A percentile compares a stretch with the other conserved stretches of the same genome.
These are phyloP conservation scores for Bisporella sp. DNA, from an alignment of 2,329 filamentous ascomycete genomes.

Conservation along the genomic window DNA sequence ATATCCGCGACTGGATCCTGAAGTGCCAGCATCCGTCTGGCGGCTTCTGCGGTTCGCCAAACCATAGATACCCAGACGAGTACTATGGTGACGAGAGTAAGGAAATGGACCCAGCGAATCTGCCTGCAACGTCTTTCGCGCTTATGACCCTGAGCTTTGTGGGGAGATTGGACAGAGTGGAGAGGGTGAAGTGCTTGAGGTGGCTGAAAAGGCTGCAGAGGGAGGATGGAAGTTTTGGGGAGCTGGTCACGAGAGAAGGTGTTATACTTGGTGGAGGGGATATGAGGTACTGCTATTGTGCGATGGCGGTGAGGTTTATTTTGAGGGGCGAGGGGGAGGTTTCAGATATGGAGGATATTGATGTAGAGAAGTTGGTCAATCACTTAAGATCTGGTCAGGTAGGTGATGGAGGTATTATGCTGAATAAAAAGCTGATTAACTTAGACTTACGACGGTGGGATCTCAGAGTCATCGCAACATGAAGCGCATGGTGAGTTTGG, in stretches of 20 bases:
- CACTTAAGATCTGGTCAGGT: slow-evolving; percentile 65
- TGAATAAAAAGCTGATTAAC: slow-evolving; percentile 8
- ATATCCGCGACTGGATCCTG: slow-evolving; percentile 71
- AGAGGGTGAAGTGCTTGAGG: slow-evolving; percentile 56
- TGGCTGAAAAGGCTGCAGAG: slow-evolving; percentile 78
- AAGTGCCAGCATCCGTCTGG: slow-evolving; percentile 77
- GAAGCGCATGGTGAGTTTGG: slow-evolving; percentile 25
- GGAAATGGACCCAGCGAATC: slow-evolving; percentile 68
- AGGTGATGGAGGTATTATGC: slow-evolving; percentile 11
- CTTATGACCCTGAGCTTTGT: slow-evolving; percentile 64
- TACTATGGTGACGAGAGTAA: slow-evolving; percentile 35
- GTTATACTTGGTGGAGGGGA: slow-evolving; percentile 73
- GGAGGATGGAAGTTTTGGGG: slow-evolving; percentile 83
- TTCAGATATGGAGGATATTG: slow-evolving; percentile 60
- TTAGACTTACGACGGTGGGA: slow-evolving; percentile 27
- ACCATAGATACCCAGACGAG: slow-evolving; percentile 39
- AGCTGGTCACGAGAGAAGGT: slow-evolving; percentile 55
- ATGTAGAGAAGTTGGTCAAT: slow-evolving; percentile 60
- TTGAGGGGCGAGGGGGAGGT: slow-evolving; percentile 57
- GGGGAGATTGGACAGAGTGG: slow-evolving; percentile 54
- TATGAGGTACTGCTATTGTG: slow-evolving; percentile 82
- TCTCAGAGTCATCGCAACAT: slow-evolving; percentile 26
- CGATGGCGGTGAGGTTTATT: slow-evolving; percentile 75
- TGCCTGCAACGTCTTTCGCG: slow-evolving; percentile 87
- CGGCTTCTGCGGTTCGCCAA: slow-evolving; percentile 83